A percentile compares a stretch with the other conserved stretches of the same genome.
phyloP scores from a whole-genome alignment of 768 basidiomycete species.

The Sistotremastrum suecicum region DNA sequence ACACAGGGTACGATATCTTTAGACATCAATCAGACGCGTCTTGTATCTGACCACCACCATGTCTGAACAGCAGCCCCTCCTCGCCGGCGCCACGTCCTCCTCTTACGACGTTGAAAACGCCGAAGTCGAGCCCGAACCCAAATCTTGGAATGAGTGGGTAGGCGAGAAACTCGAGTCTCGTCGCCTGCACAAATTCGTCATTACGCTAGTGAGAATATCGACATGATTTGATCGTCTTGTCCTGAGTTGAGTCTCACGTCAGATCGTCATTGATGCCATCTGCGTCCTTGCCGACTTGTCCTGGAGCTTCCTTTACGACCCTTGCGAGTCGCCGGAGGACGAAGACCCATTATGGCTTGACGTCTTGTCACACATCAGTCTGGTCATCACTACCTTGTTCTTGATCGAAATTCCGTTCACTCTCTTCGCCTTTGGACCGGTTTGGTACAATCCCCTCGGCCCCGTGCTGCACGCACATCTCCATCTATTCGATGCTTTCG shows the following conservation, averaged over 20 bases:
- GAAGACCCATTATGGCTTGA: constrained; percentile 38
- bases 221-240: constrained; percentile 10
- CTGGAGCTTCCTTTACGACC: constrained; percentile 47
- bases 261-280: constrained; percentile 50
- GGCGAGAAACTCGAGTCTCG: constrained; percentile 38
- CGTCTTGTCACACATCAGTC: constrained; percentile 44
- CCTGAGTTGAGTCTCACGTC: constrained; percentile 1
- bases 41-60: constrained; percentile 1
- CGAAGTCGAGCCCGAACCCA: constrained; percentile 7
- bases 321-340: constrained; percentile 27
- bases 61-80: constrained; percentile 17
- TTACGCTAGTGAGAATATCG: constrained; percentile 35
- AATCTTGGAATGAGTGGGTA: constrained; percentile 14
- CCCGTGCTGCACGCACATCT: constrained; percentile 35
- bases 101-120: constrained; percentile 10
- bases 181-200: constrained; percentile 39
- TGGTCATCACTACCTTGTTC: constrained; percentile 59
- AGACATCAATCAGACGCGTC: too few species aligned
- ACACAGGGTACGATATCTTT: too few species aligned
- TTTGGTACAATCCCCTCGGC: constrained; percentile 50
- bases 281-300: constrained; percentile 64
- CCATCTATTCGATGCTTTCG: constrained; percentile 61
- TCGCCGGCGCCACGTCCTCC: constrained; percentile 10
- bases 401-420: constrained; percentile 62
- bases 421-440: constrained; percentile 50